Evolutionary conservation across 192 early-diverging fungal species (phyloP).

Genomic region (Linnemannia zychae): DNA sequence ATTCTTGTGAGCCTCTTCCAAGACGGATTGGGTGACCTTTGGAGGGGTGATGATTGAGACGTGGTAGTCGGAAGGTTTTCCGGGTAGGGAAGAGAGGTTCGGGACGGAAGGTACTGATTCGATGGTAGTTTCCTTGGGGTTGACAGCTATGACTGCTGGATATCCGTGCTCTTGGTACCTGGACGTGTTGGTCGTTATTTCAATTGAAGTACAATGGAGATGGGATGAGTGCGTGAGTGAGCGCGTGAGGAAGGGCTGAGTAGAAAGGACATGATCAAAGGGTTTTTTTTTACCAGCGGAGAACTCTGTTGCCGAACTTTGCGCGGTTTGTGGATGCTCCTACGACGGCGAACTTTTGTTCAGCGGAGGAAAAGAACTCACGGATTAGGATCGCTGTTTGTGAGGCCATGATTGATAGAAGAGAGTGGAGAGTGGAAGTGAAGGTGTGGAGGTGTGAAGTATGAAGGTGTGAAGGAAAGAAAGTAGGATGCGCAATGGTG

Average conservation of each 20-base stretch:
- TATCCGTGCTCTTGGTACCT: conserved; percentile 53
- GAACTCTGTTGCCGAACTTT: conserved; percentile 91
- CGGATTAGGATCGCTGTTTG: conserved; percentile 38
- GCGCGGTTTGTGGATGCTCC: conserved; percentile 78
- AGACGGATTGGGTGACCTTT: conserved; percentile 65
- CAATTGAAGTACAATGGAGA: too few relatives aligned
- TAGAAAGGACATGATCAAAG: background rate
- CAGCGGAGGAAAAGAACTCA: conserved; percentile 66
- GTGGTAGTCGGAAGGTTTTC: conserved; percentile 60
- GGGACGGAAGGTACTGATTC: conserved; percentile 50
- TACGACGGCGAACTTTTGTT: conserved; percentile 76
- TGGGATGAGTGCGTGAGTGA: too few relatives aligned
- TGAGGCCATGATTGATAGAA: background rate
- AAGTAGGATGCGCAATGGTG: background rate
- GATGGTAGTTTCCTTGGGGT: conserved; percentile 54
- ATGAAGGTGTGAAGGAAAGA: background rate
- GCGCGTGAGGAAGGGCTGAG: too few relatives aligned
- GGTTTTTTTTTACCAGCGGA: conserved; percentile 72
- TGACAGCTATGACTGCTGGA: conserved; percentile 31
- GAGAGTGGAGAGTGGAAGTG: background rate
- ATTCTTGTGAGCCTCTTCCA: conserved; percentile 68
- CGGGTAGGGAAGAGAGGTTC: conserved; percentile 55
- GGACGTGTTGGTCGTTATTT: background rate
- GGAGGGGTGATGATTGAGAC: conserved; percentile 84
- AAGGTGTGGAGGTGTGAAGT: background rate